Evolutionary conservation across 805 yeast species (phyloP), one percentile per base, ranked within the genome.

Genomic region (Wickerhamomyces chambardii): DNA sequence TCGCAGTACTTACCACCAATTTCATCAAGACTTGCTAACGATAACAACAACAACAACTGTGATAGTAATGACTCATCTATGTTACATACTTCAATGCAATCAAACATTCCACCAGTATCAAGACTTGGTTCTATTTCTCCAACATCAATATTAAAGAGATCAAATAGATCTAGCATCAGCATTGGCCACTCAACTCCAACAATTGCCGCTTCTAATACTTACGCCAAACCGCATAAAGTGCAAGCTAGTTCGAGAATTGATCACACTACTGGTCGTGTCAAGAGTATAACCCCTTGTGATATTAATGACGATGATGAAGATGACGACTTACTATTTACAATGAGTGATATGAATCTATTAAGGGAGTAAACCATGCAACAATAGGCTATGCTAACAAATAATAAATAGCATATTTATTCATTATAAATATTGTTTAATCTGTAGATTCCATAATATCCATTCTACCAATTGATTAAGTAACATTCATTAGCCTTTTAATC

Each of bases 331-430:
- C 56, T 78, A 32, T 78, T 78, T 53, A 71, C 83, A 17, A 78
- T 78, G 86, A 79, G 85, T 50, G 86, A 79, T 47, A 78, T 79
- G 84, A 74, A 71, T 47, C 49, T 70, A n/a, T 7, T 21, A 10
- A 21, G 10, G 10, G 24, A 21, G 7, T 21, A 21, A 10, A 8
- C 24, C 10, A 8, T 10, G 24, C 24, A 8, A 7, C 10, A 10
- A 21, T 21, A 21, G 10, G 24, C 10, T 8, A 8, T 7, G 10
- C 10, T 7, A 21, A 21, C 24, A 8, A 8, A 21, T 21, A 21
- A 21, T 21, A 21, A 7, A 21, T 8, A 8, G 10, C 10, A 7
- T 21, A 21, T 10, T 7, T 10, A 21, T 10, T 10, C 24, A 21
- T 7, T 21, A 8, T 8, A 21, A 7, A 10, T 21, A 21, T 21